These are phyloP conservation scores for Hemileccinum impolitum DNA, from an alignment of 768 basidiomycete species.

Conservation along the genomic window DNA sequence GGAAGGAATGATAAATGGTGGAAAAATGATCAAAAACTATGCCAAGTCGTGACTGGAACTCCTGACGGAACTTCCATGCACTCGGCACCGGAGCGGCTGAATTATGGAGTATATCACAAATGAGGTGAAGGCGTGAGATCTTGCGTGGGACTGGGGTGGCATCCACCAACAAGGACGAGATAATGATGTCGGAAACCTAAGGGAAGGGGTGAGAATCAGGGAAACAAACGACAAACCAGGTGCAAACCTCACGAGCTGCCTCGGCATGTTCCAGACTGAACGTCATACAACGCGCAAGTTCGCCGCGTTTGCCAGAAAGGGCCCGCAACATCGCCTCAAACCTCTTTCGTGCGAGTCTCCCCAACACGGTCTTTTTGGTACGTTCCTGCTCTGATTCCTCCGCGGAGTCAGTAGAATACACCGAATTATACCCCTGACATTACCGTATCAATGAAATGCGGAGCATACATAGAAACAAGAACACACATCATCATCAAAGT, in stretches of 20 bases:
- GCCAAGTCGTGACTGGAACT: slow-evolving; percentile 89
- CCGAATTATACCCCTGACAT: slow-evolving; percentile 75
- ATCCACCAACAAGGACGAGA: slow-evolving; percentile 83
- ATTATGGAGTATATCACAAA: slow-evolving; percentile 98
- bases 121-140: slow-evolving; percentile 89
- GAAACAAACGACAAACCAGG: background rate
- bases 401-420: slow-evolving; percentile 90
- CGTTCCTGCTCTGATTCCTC: slow-evolving; percentile 92
- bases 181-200: slow-evolving; percentile 88
- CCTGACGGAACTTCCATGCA: slow-evolving; percentile 96
- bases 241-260: slow-evolving; percentile 81
- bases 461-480: background rate
- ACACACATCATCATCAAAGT: slow-evolving; percentile 78
- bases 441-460: slow-evolving; percentile 8
- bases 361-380: slow-evolving; percentile 70
- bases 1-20: slow-evolving; percentile 92
- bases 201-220: slow-evolving; percentile 2
- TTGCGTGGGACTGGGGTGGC: slow-evolving; percentile 97
- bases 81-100: slow-evolving; percentile 91
- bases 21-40: slow-evolving; percentile 94
- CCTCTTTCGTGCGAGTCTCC: slow-evolving; percentile 72
- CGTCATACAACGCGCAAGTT: slow-evolving; percentile 94
- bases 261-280: slow-evolving; percentile 96
- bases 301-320: slow-evolving; percentile 81
- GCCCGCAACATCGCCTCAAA: slow-evolving; percentile 91